Evolutionary conservation across 2,329 filamentous ascomycete species (phyloP).

Genomic region (Pestalotiopsis sp.): DNA sequence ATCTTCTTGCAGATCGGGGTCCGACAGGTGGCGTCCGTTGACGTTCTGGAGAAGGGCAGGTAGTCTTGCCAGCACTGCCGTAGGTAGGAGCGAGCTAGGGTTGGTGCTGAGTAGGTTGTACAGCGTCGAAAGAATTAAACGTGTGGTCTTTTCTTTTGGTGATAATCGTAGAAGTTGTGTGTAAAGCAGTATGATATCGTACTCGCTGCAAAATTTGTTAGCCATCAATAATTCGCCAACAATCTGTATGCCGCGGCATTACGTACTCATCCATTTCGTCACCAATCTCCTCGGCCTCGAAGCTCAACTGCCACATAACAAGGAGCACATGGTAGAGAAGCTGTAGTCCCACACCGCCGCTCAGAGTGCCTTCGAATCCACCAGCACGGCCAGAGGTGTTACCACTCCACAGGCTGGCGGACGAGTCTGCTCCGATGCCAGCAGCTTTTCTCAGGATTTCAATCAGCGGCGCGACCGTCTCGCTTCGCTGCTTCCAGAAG

Average conservation of each 20-base stretch:
- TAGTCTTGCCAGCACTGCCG: slow-evolving; percentile 83
- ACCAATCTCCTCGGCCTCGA: slow-evolving; percentile 76
- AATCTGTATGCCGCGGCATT: neutral
- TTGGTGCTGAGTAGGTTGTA: slow-evolving; percentile 78
- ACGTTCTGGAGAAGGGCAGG: slow-evolving; percentile 69
- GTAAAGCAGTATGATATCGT: slow-evolving; percentile 89
- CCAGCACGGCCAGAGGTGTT: slow-evolving; percentile 56
- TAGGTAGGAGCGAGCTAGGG: slow-evolving; percentile 75
- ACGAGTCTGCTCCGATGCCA: slow-evolving; percentile 65
- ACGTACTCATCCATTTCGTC: slow-evolving; percentile 83
- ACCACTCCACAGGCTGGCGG: slow-evolving; percentile 65
- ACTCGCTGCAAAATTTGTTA: slow-evolving; percentile 65
- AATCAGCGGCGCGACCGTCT: slow-evolving; percentile 81
- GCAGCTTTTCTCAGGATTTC: slow-evolving; percentile 82
- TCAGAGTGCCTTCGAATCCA: slow-evolving; percentile 64
- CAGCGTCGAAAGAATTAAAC: slow-evolving; percentile 85
- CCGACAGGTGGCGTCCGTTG: slow-evolving; percentile 62
- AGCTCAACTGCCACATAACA: slow-evolving; percentile 95
- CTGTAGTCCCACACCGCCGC: slow-evolving; percentile 88
- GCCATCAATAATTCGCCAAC: slow-evolving; percentile 18
- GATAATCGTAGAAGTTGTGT: slow-evolving; percentile 90
- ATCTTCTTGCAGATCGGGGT: slow-evolving; percentile 67
- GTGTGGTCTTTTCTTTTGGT: slow-evolving; percentile 96
- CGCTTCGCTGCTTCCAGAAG: slow-evolving; percentile 89
- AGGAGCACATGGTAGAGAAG: slow-evolving; percentile 92